phyloP scores from a whole-genome alignment of 352 stramenopile species.

The Globisporangium barbulae region DNA sequence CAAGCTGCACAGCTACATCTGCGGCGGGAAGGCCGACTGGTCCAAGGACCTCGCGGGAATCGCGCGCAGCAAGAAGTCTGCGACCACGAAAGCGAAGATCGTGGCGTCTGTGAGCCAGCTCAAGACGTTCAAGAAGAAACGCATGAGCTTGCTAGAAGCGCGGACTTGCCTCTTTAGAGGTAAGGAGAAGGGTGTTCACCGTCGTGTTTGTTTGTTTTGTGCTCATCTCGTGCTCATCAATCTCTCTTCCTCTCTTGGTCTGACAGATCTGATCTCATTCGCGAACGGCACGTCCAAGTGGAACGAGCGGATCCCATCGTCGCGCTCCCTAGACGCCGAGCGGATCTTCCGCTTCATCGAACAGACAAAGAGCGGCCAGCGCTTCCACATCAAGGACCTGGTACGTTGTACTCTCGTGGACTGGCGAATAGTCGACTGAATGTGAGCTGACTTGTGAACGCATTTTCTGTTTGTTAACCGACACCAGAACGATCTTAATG shows the following conservation, averaged over 20 bases:
- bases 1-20: slow-evolving; percentile 56
- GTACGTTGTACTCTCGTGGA: slow-evolving; percentile 26
- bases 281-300: slow-evolving; percentile 61
- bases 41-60: slow-evolving; percentile 30
- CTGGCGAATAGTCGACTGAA: neutral
- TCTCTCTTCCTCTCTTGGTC: neutral
- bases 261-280: slow-evolving; percentile 54
- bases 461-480: neutral
- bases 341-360: slow-evolving; percentile 73
- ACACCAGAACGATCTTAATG: slow-evolving; percentile 68
- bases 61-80: neutral
- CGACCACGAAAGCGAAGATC: slow-evolving; percentile 11
- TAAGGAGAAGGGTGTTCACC: slow-evolving; percentile 2
- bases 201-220: neutral
- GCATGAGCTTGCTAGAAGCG: slow-evolving; percentile 55
- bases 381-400: slow-evolving; percentile 55
- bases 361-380: slow-evolving; percentile 54
- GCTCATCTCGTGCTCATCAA: neutral
- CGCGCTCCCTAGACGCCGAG: slow-evolving; percentile 42
- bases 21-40: slow-evolving; percentile 61
- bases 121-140: slow-evolving; percentile 28
- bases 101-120: slow-evolving; percentile 14
- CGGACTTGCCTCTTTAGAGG: slow-evolving; percentile 36
- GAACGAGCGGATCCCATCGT: slow-evolving; percentile 56
- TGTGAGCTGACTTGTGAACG: neutral